phyloP scores from a whole-genome alignment of 257 asterid species.

The Capsicum chinense region DNA sequence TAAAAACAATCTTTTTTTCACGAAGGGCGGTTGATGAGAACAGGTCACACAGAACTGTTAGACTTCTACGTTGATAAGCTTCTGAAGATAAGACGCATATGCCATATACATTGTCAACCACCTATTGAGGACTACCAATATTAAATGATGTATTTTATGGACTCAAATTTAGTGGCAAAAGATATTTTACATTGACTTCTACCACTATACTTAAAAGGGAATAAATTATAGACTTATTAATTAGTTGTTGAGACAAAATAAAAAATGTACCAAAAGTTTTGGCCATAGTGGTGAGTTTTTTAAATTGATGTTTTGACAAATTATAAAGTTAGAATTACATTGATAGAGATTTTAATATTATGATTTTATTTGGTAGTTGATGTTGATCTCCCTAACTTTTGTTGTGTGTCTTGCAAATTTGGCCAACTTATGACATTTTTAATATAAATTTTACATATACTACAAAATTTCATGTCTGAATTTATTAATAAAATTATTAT shows the following conservation, averaged over 20 bases:
- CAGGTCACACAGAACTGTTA: not conserved
- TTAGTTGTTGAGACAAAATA: not conserved
- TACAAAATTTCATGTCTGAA: too few species aligned
- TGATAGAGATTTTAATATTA: too few species aligned
- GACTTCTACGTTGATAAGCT: not conserved
- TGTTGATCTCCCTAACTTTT: too few species aligned
- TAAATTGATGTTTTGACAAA: not conserved
- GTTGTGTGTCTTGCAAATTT: too few species aligned
- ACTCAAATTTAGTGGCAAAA: conserved; percentile 44
- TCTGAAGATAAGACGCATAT: not conserved
- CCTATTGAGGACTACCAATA: conserved; percentile 25
- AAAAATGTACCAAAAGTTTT: not conserved
- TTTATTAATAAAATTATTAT: too few species aligned
- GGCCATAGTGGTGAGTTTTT: not conserved
- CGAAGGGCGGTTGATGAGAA: not conserved
- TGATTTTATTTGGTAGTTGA: too few species aligned
- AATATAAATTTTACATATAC: too few species aligned
- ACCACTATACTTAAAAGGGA: conserved; percentile 36
- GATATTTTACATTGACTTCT: conserved; percentile 55
- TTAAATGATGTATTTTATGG: conserved; percentile 47
- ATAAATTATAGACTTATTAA: not conserved
- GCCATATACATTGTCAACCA: conserved; percentile 31
- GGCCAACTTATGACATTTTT: too few species aligned
- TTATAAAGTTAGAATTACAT: too few species aligned
- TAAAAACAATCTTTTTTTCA: not conserved